A percentile compares a stretch with the other conserved stretches of the same genome.
These are phyloP conservation scores for Dissophora ornata DNA, from an alignment of 192 early-diverging fungal species.

Conservation along the genomic window DNA sequence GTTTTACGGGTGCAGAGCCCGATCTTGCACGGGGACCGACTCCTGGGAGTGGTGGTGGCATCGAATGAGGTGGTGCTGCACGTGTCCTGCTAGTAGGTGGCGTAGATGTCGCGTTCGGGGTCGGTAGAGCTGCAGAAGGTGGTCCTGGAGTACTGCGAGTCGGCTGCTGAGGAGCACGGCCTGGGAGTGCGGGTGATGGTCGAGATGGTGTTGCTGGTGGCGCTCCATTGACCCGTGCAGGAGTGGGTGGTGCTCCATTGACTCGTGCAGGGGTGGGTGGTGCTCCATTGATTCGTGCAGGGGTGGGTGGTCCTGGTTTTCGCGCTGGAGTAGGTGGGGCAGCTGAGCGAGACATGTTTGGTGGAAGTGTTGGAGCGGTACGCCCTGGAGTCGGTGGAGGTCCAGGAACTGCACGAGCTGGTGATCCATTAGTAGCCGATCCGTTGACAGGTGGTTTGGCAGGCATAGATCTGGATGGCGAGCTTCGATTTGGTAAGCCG, in stretches of 20 bases:
- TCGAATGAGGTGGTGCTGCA: slow-evolving; percentile 12
- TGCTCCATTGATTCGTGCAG: slow-evolving; percentile 39
- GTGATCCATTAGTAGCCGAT: slow-evolving; percentile 12
- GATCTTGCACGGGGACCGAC: slow-evolving; percentile 26
- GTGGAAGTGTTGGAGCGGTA: slow-evolving; percentile 23
- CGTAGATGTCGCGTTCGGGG: slow-evolving; percentile 12
- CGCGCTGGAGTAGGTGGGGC: slow-evolving; percentile 24
- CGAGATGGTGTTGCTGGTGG: slow-evolving; percentile 25
- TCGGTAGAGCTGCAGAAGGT: slow-evolving; percentile 3
- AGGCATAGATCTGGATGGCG: slow-evolving; percentile 32
- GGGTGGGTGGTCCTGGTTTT: slow-evolving; percentile 36
- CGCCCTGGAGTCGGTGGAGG: slow-evolving; percentile 40
- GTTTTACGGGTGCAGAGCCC: slow-evolving; percentile 30
- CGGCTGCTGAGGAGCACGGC: slow-evolving; percentile 33
- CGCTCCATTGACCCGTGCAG: too few relatives aligned
- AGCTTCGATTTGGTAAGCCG: slow-evolving; percentile 22
- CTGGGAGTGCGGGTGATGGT: slow-evolving; percentile 36
- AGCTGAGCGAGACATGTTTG: slow-evolving; percentile 23
- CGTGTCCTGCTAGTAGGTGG: slow-evolving; percentile 34
- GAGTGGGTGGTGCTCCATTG: slow-evolving; percentile 39
- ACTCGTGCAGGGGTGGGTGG: too few relatives aligned
- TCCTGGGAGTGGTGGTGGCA: slow-evolving; percentile 22
- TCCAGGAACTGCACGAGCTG: slow-evolving; percentile 28
- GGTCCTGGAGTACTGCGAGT: slow-evolving; percentile 27
- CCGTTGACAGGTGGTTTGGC: slow-evolving; percentile 41